A percentile compares a stretch with the other conserved stretches of the same genome.
phyloP scores from a whole-genome alignment of 164 flowering plant species.

The Protea cynaroides region DNA sequence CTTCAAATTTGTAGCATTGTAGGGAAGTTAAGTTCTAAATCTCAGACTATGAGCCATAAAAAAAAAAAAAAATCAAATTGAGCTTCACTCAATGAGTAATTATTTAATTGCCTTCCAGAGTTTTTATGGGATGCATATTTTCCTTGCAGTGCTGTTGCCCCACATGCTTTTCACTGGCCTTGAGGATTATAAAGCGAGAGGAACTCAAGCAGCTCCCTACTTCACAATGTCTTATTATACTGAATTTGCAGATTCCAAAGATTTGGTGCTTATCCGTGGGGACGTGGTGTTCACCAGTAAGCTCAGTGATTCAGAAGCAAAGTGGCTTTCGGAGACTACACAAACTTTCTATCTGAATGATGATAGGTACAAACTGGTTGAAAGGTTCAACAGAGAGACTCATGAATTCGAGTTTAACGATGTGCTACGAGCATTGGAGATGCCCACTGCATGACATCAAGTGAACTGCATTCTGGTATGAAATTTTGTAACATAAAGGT shows the following conservation, averaged over 20 bases:
- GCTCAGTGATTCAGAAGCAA: constrained; percentile 73
- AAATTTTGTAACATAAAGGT: no score
- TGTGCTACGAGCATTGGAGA: constrained; percentile 62
- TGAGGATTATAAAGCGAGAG: constrained; percentile 97
- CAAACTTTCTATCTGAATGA: constrained; percentile 91
- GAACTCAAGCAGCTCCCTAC: constrained; percentile 93
- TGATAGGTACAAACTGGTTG: constrained; percentile 73
- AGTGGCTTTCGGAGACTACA: constrained; percentile 76
- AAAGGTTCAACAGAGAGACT: constrained; percentile 75
- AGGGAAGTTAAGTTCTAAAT: no score
- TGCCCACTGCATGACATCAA: constrained; percentile 48
- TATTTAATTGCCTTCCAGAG: background rate
- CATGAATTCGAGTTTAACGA: constrained; percentile 89
- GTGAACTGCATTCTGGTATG: background rate
- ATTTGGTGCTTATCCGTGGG: constrained; percentile 80
- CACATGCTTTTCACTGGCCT: constrained; percentile 91
- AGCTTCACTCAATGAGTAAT: no score
- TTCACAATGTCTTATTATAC: constrained; percentile 64
- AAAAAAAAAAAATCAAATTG: no score
- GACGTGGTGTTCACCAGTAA: constrained; percentile 87
- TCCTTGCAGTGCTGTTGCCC: constrained; percentile 77
- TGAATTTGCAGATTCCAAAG: constrained; percentile 83
- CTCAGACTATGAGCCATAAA: no score
- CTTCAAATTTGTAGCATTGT: no score
- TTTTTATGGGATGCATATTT: background rate